Conservation (phyloP, 2,329 filamentous ascomycete genomes). For the Lachnum nothofagi region DNA sequence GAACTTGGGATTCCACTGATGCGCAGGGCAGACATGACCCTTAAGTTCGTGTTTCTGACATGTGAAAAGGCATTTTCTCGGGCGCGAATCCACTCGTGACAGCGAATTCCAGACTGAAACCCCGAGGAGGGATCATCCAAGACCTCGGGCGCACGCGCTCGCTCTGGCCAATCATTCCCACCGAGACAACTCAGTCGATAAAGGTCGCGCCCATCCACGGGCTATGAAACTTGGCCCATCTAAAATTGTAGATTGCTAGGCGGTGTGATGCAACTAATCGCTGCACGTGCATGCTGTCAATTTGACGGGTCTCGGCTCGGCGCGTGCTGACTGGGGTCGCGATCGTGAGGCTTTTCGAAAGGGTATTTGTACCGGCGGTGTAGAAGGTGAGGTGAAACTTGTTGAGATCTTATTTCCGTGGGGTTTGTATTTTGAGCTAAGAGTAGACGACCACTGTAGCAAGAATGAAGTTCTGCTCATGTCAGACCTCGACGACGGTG, state of each 20-base stretch:
- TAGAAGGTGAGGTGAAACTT: no score
- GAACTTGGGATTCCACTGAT: background rate
- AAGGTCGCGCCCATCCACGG: no score
- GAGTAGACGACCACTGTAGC: no score
- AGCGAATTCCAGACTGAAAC: conserved; percentile 15
- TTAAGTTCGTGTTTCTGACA: background rate
- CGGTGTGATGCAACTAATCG: background rate
- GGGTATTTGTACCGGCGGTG: no score
- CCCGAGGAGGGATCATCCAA: background rate
- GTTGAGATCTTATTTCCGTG: no score
- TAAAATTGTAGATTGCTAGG: background rate
- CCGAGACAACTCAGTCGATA: background rate
- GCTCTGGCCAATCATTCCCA: background rate
- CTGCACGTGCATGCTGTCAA: background rate
- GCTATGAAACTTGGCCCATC: no score
- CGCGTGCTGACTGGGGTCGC: background rate
- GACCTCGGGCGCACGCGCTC: background rate
- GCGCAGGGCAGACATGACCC: background rate
- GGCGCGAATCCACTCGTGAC: conserved; percentile 13
- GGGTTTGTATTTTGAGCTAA: no score
- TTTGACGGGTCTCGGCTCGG: background rate
- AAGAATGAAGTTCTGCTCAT: no score
- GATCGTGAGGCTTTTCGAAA: no score
- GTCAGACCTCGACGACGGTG: no score
- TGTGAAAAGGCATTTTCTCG: conserved; percentile 6